These are phyloP conservation scores for Candida suzukii DNA, from an alignment of 805 yeast genomes.

Conservation along the genomic window DNA sequence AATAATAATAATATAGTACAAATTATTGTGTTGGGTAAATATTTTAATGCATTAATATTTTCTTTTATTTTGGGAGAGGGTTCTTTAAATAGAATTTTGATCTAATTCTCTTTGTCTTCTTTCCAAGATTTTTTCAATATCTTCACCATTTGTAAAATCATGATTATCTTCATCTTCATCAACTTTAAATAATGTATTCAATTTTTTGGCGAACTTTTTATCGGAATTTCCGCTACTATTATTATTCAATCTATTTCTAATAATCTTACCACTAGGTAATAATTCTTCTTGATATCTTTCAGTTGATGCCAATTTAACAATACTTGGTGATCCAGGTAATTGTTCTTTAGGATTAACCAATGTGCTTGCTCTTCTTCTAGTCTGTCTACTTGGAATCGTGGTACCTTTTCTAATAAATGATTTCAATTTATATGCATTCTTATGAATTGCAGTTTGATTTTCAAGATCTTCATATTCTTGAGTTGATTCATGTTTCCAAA, in stretches of 20 bases:
- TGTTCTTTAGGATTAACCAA: constrained; percentile 38
- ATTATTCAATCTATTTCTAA: constrained; percentile 30
- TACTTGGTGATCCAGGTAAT: constrained; percentile 40
- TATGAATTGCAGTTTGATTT: constrained; percentile 10
- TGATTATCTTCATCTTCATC: constrained; percentile 35
- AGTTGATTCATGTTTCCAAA: constrained; percentile 36
- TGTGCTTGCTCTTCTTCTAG: constrained; percentile 45
- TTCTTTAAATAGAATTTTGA: no score
- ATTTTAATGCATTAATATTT: no score
- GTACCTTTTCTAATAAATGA: constrained; percentile 30
- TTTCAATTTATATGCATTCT: constrained; percentile 15
- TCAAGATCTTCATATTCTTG: constrained; percentile 18
- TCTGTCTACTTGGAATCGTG: constrained; percentile 19
- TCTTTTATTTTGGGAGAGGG: background rate
- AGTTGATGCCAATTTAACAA: constrained; percentile 24
- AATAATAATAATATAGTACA: no score
- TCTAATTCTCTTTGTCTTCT: constrained; percentile 27
- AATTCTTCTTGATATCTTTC: constrained; percentile 44
- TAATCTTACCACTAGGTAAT: constrained; percentile 68
- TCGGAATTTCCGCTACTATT: constrained; percentile 18
- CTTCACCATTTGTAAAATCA: constrained; percentile 27
- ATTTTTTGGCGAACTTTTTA: constrained; percentile 18
- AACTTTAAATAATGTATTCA: constrained; percentile 30
- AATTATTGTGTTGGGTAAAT: no score
- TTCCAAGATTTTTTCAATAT: constrained; percentile 39